Conservation (phyloP, 1,139 yeast species). For the Nakaseomyces glabratus region DNA sequence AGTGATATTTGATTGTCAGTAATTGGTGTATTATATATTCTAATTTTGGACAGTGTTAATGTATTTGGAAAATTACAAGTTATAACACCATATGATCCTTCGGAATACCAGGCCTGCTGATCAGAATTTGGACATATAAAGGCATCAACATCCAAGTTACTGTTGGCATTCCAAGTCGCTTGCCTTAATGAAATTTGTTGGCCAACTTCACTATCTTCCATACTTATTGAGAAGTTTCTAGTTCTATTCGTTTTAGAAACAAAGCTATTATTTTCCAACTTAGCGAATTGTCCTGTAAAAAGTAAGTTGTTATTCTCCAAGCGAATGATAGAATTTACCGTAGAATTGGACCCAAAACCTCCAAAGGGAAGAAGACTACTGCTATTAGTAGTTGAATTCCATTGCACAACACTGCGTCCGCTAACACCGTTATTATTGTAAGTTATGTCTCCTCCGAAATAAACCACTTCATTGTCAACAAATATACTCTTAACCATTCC, state of each 20-base stretch:
- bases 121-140: slow-evolving; percentile 51
- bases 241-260: slow-evolving; percentile 25
- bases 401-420: slow-evolving; percentile 57
- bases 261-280: slow-evolving; percentile 48
- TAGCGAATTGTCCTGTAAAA: slow-evolving; percentile 70
- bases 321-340: slow-evolving; percentile 56
- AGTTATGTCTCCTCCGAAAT: slow-evolving; percentile 73
- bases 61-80: slow-evolving; percentile 50
- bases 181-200: slow-evolving; percentile 58
- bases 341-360: slow-evolving; percentile 61
- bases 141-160: slow-evolving; percentile 34
- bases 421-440: slow-evolving; percentile 32
- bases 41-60: slow-evolving; percentile 60
- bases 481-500: slow-evolving; percentile 44
- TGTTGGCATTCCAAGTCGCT: slow-evolving; percentile 50
- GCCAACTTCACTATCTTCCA: slow-evolving; percentile 41
- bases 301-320: slow-evolving; percentile 44
- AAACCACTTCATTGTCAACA: slow-evolving; percentile 45
- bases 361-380: slow-evolving; percentile 54
- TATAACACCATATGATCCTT: slow-evolving; percentile 53
- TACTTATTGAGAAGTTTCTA: slow-evolving; percentile 29
- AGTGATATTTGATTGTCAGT: slow-evolving; percentile 43
- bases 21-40: slow-evolving; percentile 55
- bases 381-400: slow-evolving; percentile 41
- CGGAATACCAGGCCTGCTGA: slow-evolving; percentile 49